A percentile compares a stretch with the other conserved stretches of the same genome.
Conservation (phyloP, 78 protist species). For the Acrasis kona region DNA sequence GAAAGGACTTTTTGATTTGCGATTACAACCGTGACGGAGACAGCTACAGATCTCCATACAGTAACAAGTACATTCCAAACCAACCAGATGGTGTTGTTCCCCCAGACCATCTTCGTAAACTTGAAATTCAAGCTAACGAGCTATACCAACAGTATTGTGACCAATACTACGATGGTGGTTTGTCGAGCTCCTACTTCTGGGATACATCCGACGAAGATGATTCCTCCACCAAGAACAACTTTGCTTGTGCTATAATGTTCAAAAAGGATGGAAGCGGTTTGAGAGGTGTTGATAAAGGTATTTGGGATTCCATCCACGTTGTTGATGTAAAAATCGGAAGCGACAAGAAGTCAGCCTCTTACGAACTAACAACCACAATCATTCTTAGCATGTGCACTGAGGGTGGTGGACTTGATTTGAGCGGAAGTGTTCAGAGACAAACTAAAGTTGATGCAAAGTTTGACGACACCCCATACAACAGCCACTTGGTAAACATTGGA, state of each 20-base stretch:
- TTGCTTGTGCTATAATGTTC: slow-evolving; percentile 77
- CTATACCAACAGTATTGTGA: slow-evolving; percentile 79
- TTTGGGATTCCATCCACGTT: slow-evolving; percentile 95
- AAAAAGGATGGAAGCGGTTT: slow-evolving; percentile 55
- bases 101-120: slow-evolving; percentile 59
- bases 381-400: slow-evolving; percentile 77
- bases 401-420: not conserved
- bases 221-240: too few species aligned
- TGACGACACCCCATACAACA: slow-evolving; percentile 34
- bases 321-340: slow-evolving; percentile 60
- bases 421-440: not conserved
- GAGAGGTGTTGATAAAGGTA: slow-evolving; percentile 68
- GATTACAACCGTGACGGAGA: slow-evolving; percentile 98
- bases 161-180: slow-evolving; percentile 83
- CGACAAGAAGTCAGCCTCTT: slow-evolving; percentile 43
- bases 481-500: slow-evolving; percentile 88
- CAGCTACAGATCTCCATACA: slow-evolving; percentile 95
- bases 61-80: slow-evolving; percentile 88
- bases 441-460: slow-evolving; percentile 35
- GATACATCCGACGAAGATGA: slow-evolving; percentile 72
- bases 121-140: slow-evolving; percentile 72
- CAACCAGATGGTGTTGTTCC: slow-evolving; percentile 75
- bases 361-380: slow-evolving; percentile 87
- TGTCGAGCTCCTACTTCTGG: slow-evolving; percentile 85
- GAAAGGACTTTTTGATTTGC: slow-evolving; percentile 73